Evolutionary conservation across 1,284 basidiomycete species (phyloP).

Genomic region (Sporisorium exsertum): DNA sequence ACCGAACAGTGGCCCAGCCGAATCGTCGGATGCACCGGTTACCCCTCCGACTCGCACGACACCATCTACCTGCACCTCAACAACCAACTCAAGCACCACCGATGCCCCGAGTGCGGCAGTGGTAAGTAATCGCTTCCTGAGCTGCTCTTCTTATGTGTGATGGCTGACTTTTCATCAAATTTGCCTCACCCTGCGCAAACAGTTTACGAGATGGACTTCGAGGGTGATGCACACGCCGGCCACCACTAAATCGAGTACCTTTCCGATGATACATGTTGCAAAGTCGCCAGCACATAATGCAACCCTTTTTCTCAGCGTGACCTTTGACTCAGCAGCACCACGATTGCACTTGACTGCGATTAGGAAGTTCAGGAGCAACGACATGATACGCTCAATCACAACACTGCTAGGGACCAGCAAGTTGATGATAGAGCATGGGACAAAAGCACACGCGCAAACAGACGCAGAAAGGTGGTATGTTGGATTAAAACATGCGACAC

Average conservation of each 20-base stretch:
- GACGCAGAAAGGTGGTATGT: conserved; percentile 14
- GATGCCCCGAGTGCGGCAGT: conserved; percentile 67
- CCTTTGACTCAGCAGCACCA: background rate
- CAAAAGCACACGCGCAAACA: background rate
- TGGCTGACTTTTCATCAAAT: background rate
- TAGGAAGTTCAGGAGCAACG: background rate
- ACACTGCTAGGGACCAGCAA: background rate
- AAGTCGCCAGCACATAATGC: conserved; percentile 25
- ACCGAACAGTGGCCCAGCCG: conserved; percentile 56
- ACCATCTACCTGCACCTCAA: conserved; percentile 66
- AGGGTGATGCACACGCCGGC: conserved; percentile 51
- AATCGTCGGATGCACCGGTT: conserved; percentile 67
- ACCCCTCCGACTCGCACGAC: conserved; percentile 68
- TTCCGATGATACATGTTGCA: conserved; percentile 12
- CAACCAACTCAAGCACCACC: conserved; percentile 58
- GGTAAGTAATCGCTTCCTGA: conserved; percentile 48
- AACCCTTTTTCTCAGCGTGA: conserved; percentile 26
- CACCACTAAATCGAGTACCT: conserved; percentile 47
- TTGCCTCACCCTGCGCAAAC: background rate
- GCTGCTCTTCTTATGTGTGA: background rate
- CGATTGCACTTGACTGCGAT: background rate
- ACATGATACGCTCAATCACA: background rate
- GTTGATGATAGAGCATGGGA: background rate
- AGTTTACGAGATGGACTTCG: conserved; percentile 63
- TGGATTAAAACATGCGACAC: conserved; percentile 4